Evolutionary conservation across 2,329 filamentous ascomycete genomes (phyloP).

Genomic region (Hypoxylon sp.): DNA sequence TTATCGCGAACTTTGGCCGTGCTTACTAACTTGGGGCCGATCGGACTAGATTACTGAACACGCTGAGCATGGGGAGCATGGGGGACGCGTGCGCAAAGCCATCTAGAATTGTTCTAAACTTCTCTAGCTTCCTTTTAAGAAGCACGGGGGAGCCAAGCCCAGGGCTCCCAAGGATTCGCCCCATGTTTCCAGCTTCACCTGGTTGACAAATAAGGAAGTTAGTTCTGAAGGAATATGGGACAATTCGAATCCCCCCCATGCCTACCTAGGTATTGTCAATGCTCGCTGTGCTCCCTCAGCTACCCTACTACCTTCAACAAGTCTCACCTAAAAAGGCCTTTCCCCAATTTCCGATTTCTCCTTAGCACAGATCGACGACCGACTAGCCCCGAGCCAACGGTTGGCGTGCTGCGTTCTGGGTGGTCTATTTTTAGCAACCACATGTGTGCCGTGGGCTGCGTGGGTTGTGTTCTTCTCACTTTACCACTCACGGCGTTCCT

Average conservation of each 20-base stretch:
- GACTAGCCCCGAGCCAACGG: slow-evolving; percentile 43
- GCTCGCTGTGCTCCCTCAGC: slow-evolving; percentile 11
- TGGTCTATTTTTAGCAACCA: slow-evolving; percentile 44
- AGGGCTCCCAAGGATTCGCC: slow-evolving; percentile 27
- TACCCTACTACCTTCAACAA: slow-evolving; percentile 5
- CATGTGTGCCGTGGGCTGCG: slow-evolving; percentile 32
- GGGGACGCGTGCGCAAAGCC: slow-evolving; percentile 22
- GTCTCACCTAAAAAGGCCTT: slow-evolving; percentile 30
- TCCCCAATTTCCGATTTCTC: slow-evolving; percentile 41
- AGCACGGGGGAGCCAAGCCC: slow-evolving; percentile 32
- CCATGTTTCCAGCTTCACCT: slow-evolving; percentile 34
- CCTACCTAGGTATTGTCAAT: background rate
- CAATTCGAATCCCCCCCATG: slow-evolving; percentile 6
- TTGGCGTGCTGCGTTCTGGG: slow-evolving; percentile 24
- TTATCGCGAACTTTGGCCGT: slow-evolving; percentile 20
- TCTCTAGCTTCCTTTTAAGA: slow-evolving; percentile 29
- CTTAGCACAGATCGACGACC: slow-evolving; percentile 38
- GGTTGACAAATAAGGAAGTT: slow-evolving; percentile 36
- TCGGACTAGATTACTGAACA: slow-evolving; percentile 10
- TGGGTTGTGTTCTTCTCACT: slow-evolving; percentile 23
- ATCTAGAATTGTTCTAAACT: slow-evolving; percentile 40
- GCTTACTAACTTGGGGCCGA: slow-evolving; percentile 19
- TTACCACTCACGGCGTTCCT: slow-evolving; percentile 32
- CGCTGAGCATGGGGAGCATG: slow-evolving; percentile 18
- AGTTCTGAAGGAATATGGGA: slow-evolving; percentile 23